Evolutionary conservation across 768 basidiomycete species (phyloP).

Genomic region (Leccinum broughii): DNA sequence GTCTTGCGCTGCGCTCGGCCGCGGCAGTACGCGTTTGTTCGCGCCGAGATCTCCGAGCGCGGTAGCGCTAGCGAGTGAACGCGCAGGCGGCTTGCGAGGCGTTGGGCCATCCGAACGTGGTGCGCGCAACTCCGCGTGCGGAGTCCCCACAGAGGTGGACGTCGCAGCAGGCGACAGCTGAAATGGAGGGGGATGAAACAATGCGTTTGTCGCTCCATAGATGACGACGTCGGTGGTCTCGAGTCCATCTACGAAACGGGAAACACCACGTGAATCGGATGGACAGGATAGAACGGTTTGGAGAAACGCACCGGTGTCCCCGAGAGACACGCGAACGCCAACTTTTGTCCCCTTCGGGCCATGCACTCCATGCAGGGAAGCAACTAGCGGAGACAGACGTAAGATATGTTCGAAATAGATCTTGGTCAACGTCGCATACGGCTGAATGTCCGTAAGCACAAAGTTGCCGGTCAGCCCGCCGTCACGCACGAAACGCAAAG

Average conservation of each 20-base stretch:
- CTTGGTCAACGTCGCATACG: constrained; percentile 56
- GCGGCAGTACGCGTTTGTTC: constrained; percentile 25
- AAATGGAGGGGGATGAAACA: constrained; percentile 9
- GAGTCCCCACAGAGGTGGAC: constrained; percentile 26
- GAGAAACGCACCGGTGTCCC: constrained; percentile 54
- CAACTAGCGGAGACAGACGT: constrained; percentile 46
- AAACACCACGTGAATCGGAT: background rate
- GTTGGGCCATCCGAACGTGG: constrained; percentile 81
- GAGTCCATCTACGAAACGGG: constrained; percentile 51
- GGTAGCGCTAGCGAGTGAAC: constrained; percentile 18
- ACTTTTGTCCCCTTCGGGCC: constrained; percentile 41
- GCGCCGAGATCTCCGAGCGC: constrained; percentile 19
- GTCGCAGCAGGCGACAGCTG: constrained; percentile 13
- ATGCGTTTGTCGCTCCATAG: constrained; percentile 39
- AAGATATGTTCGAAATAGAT: constrained; percentile 73
- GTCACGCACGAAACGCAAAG: background rate
- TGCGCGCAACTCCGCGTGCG: constrained; percentile 23
- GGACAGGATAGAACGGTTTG: background rate
- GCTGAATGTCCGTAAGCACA: constrained; percentile 63
- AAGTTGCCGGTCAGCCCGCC: background rate
- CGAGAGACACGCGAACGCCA: constrained; percentile 68
- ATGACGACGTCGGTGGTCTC: constrained; percentile 69
- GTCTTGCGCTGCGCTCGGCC: constrained; percentile 7
- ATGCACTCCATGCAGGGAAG: constrained; percentile 21
- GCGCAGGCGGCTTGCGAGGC: constrained; percentile 62